These are phyloP conservation scores for Clarireedia hainanense DNA, from an alignment of 2,329 filamentous ascomycete species.

Conservation along the genomic window DNA sequence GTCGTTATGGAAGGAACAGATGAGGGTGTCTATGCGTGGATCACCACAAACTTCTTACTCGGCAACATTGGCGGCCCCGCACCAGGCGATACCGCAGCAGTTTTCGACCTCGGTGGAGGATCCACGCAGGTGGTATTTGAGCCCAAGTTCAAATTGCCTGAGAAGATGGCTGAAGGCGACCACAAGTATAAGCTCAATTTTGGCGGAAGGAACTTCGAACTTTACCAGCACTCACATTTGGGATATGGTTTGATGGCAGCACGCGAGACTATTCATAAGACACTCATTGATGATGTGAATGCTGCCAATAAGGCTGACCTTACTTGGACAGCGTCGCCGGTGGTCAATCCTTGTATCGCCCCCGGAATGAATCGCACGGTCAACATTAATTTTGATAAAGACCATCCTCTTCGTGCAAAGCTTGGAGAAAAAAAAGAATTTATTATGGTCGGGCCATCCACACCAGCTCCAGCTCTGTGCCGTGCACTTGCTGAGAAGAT, in stretches of 20 bases:
- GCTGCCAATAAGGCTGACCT: constrained; percentile 51
- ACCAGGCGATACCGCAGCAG: constrained; percentile 80
- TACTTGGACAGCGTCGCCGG: constrained; percentile 61
- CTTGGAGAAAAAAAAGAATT: constrained; percentile 53
- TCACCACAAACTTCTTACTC: constrained; percentile 96
- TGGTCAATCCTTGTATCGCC: constrained; percentile 79
- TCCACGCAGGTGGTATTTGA: constrained; percentile 99
- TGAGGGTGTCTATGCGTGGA: constrained; percentile 98
- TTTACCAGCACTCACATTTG: constrained; percentile 97
- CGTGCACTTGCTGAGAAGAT: constrained; percentile 86
- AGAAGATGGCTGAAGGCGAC: constrained; percentile 78
- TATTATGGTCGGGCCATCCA: constrained; percentile 79
- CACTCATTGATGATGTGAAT: constrained; percentile 64
- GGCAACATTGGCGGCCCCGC: constrained; percentile 95
- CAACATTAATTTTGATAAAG: constrained; percentile 60
- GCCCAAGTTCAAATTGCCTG: constrained; percentile 88
- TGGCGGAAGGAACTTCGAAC: constrained; percentile 79
- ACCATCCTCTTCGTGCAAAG: constrained; percentile 46
- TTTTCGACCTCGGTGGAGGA: constrained; percentile 93
- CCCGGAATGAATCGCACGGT: constrained; percentile 71
- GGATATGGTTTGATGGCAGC: constrained; percentile 96
- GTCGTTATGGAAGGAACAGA: constrained; percentile 96
- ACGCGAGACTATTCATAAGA: constrained; percentile 74
- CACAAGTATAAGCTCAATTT: constrained; percentile 94
- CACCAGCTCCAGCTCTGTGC: constrained; percentile 75